Evolutionary conservation across 176 grass and related monocot genomes (phyloP).

Genomic region (Phyllostachys edulis): DNA sequence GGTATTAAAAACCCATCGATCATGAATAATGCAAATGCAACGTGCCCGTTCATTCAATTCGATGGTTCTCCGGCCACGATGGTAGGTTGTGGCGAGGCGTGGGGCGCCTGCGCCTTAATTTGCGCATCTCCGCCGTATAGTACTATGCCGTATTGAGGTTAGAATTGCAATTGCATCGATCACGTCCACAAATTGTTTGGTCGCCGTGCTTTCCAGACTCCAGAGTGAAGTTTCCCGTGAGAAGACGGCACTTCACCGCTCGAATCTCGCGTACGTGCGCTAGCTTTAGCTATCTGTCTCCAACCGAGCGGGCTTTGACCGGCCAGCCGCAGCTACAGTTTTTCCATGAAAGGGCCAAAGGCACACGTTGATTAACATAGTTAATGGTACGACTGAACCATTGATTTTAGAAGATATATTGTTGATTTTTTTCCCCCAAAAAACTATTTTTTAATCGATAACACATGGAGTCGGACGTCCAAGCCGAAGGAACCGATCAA

Average conservation of each 20-base stretch:
- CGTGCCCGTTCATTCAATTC: background rate
- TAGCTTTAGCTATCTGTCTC: background rate
- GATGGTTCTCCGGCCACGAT: background rate
- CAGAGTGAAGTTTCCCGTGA: background rate
- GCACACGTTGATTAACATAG: background rate
- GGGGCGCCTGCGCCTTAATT: background rate
- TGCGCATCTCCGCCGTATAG: background rate
- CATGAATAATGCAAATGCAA: background rate
- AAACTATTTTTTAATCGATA: too few relatives aligned
- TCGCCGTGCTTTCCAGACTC: background rate
- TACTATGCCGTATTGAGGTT: background rate
- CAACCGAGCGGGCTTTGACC: background rate
- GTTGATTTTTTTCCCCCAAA: too few relatives aligned
- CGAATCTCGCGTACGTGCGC: background rate
- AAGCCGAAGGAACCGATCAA: too few relatives aligned
- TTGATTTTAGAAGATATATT: background rate
- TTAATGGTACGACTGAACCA: background rate
- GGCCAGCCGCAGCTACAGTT: background rate
- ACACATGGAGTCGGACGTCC: too few relatives aligned
- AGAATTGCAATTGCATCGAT: background rate
- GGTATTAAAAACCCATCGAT: too few relatives aligned
- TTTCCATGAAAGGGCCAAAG: background rate
- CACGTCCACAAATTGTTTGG: background rate
- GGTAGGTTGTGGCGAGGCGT: background rate
- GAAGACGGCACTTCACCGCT: background rate